These are phyloP conservation scores for Nannochloropsis oceanica DNA, from an alignment of 108 stramenopile genomes.

Conservation along the genomic window DNA sequence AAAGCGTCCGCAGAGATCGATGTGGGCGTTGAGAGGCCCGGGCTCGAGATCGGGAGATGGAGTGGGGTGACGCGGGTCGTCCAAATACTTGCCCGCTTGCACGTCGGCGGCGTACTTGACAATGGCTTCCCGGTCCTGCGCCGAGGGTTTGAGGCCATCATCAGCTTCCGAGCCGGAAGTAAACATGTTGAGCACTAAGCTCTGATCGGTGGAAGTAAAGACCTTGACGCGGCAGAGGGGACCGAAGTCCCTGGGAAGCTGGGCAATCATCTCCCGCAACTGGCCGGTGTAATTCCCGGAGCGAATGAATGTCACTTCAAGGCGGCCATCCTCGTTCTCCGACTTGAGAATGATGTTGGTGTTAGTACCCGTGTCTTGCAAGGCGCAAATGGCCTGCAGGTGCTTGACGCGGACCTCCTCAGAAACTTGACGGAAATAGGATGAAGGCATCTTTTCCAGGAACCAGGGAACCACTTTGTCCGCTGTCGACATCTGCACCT, in stretches of 20 bases:
- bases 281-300: slow-evolving; percentile 62
- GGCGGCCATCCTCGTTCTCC: slow-evolving; percentile 50
- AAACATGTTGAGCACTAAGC: slow-evolving; percentile 76
- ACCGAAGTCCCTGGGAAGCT: slow-evolving; percentile 15
- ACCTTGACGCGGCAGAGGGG: slow-evolving; percentile 56
- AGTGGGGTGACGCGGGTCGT: neutral
- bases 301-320: slow-evolving; percentile 59
- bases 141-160: neutral
- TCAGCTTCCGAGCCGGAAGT: slow-evolving; percentile 34
- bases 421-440: slow-evolving; percentile 71
- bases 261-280: slow-evolving; percentile 56
- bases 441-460: slow-evolving; percentile 72
- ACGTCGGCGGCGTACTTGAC: slow-evolving; percentile 57
- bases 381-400: slow-evolving; percentile 78
- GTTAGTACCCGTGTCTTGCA: slow-evolving; percentile 49
- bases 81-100: slow-evolving; percentile 33
- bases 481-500: neutral
- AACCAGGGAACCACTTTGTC: slow-evolving; percentile 86
- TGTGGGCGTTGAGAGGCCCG: neutral
- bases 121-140: slow-evolving; percentile 38
- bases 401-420: slow-evolving; percentile 81
- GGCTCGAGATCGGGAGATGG: neutral
- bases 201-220: slow-evolving; percentile 64
- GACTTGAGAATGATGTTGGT: slow-evolving; percentile 58
- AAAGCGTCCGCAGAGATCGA: neutral